phyloP scores from a whole-genome alignment of 495 filamentous ascomycete species.

The Corynascus novoguineensis region DNA sequence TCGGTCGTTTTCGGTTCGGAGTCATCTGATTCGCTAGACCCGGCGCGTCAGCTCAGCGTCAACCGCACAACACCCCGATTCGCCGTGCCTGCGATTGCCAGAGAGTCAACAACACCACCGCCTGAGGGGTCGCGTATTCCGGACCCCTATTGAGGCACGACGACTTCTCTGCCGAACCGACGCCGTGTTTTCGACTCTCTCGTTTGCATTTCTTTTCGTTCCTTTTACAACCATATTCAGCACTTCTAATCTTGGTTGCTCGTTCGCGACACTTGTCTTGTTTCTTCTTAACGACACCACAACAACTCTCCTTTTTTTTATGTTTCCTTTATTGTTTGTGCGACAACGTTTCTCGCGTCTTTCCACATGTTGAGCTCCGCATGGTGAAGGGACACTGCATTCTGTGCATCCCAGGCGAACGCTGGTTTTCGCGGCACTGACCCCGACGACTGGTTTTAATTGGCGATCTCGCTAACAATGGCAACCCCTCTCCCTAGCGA shows the following conservation, averaged over 20 bases:
- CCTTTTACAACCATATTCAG: constrained; percentile 14
- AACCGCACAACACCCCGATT: constrained; percentile 11
- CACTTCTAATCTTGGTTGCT: constrained; percentile 5
- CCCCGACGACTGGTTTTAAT: constrained; percentile 3
- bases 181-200: constrained; percentile 10
- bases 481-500: constrained; percentile 32
- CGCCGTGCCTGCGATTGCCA: constrained; percentile 14
- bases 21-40: constrained; percentile 30
- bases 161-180: constrained; percentile 6
- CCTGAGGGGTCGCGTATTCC: constrained; percentile 7
- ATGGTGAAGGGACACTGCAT: constrained; percentile 15
- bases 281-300: neutral
- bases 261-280: constrained; percentile 10
- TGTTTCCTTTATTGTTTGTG: constrained; percentile 3
- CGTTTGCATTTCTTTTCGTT: constrained; percentile 10
- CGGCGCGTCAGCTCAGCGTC: constrained; percentile 21
- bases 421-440: constrained; percentile 8
- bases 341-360: constrained; percentile 16
- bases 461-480: constrained; percentile 22
- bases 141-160: neutral
- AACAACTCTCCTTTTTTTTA: constrained; percentile 4
- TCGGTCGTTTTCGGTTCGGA: neutral
- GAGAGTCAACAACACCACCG: constrained; percentile 10
- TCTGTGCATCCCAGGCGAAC: constrained; percentile 8
- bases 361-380: constrained; percentile 17